Base-by-base conservation (phyloP, 192 early-diverging fungal genomes). In the Gonapodya prolifera region DNA sequence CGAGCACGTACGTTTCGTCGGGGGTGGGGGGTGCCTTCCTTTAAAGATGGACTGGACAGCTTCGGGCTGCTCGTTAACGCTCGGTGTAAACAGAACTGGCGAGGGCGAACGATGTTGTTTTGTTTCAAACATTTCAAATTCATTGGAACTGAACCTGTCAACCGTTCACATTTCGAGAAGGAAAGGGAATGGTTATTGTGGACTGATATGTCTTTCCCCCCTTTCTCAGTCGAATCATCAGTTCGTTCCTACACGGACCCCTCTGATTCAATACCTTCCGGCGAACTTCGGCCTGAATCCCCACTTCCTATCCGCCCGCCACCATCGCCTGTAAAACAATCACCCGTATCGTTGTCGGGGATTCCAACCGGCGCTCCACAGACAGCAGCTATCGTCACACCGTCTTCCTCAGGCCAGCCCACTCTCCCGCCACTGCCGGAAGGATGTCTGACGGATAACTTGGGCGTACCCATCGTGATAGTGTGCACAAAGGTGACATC, bases 391-490 rank as follows among this genome's bases (percentile, higher is more conserved):
- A 76, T 82, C 35, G 45, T 79, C 23, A 77, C 82, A 34, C 82
- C 78, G 30, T 82, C 69, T 23, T 76, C 79, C 28, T 23, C 45
- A 16, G 83, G 84, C n/a, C 84, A 85, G 34, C 82, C 82, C 33
- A 89, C 92, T 18, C 81, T 87, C 32, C 81, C 93, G 32, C 94
- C 93, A 30, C 80, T 98, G 70, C 88, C 89, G 13, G 85, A 83
- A 8, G 97, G 97, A 35, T 89, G 89, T n/a, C 81, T 98, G 35
- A 91, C 91, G 2, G 84, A 82, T 70, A 99, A 97, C 79, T 84
- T 96, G 28, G 96, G 94, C 33, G 82, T 99, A 34, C 94, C 95
- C 0, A 87, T 99, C 33, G 84, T 92, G n/a, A 83, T 99, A 1
- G 94, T 97, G 35, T 95, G 93, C 81, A 84, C 89, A 76, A 98